Conservation (phyloP, 306 rosid genomes). For the Medicago arabica region DNA sequence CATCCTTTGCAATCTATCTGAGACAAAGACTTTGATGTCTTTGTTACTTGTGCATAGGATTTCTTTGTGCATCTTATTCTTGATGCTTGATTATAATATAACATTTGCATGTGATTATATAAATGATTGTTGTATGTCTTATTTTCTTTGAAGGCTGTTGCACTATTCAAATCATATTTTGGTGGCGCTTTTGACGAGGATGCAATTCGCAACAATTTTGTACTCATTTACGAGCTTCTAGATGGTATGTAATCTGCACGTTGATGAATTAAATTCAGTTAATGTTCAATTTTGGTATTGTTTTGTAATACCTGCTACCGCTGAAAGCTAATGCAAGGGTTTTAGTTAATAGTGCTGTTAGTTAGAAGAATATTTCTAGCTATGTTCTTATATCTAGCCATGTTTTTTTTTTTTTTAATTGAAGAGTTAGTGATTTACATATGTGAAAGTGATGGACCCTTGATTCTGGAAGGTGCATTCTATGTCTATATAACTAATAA, state of each 20-base stretch:
- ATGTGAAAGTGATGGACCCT: neutral
- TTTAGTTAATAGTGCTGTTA: neutral
- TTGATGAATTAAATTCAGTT: conserved; percentile 16
- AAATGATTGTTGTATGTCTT: conserved; percentile 24
- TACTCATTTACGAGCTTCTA: conserved; percentile 92
- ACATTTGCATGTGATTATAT: conserved; percentile 3
- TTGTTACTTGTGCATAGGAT: conserved; percentile 16
- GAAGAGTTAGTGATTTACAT: conserved; percentile 3
- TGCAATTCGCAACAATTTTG: conserved; percentile 98
- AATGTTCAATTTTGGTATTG: conserved; percentile 18
- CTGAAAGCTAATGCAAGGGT: conserved; percentile 9
- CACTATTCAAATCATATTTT: conserved; percentile 93
- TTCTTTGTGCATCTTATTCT: conserved; percentile 21
- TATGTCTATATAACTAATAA: too few relatives aligned
- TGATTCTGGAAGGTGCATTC: neutral
- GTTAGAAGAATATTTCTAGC: conserved; percentile 23
- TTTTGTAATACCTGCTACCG: conserved; percentile 7
- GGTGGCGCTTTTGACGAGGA: conserved; percentile 99
- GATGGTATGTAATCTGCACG: conserved; percentile 66
- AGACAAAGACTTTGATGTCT: conserved; percentile 5
- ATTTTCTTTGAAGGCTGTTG: conserved; percentile 76
- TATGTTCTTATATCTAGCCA: conserved; percentile 23
- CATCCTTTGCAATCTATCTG: neutral
- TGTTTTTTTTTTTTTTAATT: conserved; percentile 22
- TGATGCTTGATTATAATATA: conserved; percentile 11